Base-by-base conservation (phyloP, 129 eudicot genomes). In the Gnaphalium uliginosum region DNA sequence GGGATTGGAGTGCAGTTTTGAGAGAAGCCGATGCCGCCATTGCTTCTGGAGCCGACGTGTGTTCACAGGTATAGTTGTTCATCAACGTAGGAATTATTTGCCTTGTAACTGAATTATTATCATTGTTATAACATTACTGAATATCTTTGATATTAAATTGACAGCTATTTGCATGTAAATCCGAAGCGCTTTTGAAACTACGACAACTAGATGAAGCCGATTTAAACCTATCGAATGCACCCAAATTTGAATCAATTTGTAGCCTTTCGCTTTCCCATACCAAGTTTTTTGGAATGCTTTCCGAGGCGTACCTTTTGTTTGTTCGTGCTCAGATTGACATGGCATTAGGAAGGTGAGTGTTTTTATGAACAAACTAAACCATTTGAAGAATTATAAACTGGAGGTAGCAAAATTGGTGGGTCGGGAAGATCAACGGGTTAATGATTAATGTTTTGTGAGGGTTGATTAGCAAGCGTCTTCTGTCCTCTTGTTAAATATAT, bases 111-210 rank as follows among this genome's bases (percentile, higher is more conserved):
- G 8, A 26, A 32, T 46, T 26, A 26, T 35, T 23, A 41, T 17
- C 53, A 46, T 7, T 58, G 21, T 19, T 32, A n/a, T 18, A 19
- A 61, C 75, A 27, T 64, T 19, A 56, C 61, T 19, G 11, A 77
- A 74, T 48, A 51, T 8, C 66, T 71, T 69, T 43, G 21, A 73
- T 71, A 61, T 78, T 41, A 54, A 77, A 81, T 89, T 66, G 67
- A 78, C 96, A 95, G 99, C 85, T 95, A 61, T 85, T 78, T 66
- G 88, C 92, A 22, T 87, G 97, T 83, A 87, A 84, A 87, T 92
- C 99, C 50, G 99, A 95, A 86, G 96, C 94, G 21, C 90, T 87
- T 62, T 81, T 91, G 77, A 95, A 89, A 84, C 97, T 95, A 54
- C 87, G 83, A 8, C 90, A 83, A 76, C 68, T 91, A 69, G 89